Base-by-base conservation (phyloP, 1,139 yeast species). In the Debaryomycetaceae sp. region DNA sequence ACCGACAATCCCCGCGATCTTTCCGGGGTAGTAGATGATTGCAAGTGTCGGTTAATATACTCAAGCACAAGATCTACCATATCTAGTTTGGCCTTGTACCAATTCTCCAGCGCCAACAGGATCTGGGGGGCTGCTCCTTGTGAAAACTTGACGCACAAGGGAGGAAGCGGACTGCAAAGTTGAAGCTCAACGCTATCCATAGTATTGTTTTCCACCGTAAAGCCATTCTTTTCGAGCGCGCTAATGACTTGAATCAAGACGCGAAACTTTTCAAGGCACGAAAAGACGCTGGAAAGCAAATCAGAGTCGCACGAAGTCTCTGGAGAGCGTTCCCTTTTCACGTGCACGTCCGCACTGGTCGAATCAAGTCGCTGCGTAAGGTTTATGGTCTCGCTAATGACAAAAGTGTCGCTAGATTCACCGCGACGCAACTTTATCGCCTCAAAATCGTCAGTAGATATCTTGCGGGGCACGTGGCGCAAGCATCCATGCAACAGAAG, bases 211-310 rank as follows among this genome's bases (percentile, higher is more conserved):
- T 51, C 33, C 2, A 62, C 51, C 18, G 50, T 39, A 15, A 57
- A 47, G 10, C 52, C 43, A 25, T 49, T 50, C 23, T 45, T 45
- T 24, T 45, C 43, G 23, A 63, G 46, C 33, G 59, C 64, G 29
- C 56, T 58, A 26, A 61, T 40, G 13, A 62, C 41, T 27, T 47
- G 52, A 21, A 62, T 53, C 27, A 62, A 40, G 27, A 49, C 49
- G 22, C 51, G 53, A 29, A 64, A 47, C 32, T 52, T 54, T 31
- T 50, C 48, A 31, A 64, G 46, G 18, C 44, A 49, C 26, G 47
- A 45, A 29, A 64, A 55, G 3, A 58, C 36, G 11, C 41, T 40
- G 19, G 45, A 48, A 14, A 62, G 43, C 5, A 58, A 32, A 15
- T 37, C 27, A 7, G 20, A 7, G 6, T 18, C 8, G 6, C 8